These are phyloP conservation scores for Neoboletus brunneissimus DNA, from an alignment of 768 basidiomycete genomes.

Conservation along the genomic window DNA sequence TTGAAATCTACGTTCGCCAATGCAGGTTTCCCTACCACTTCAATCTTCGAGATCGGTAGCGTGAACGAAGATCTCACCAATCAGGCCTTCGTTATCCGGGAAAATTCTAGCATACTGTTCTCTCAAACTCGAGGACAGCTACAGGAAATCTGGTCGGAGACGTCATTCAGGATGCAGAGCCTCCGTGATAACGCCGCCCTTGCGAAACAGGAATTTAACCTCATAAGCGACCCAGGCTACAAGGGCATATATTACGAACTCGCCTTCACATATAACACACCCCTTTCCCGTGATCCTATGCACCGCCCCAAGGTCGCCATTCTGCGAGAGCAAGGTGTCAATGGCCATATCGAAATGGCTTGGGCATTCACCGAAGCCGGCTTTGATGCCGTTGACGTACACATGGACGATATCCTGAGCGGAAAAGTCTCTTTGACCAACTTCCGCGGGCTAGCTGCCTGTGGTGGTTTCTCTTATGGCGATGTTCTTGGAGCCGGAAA, in stretches of 20 bases:
- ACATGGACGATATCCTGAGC: conserved; percentile 94
- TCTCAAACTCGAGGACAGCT: conserved; percentile 62
- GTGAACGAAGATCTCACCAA: conserved; percentile 55
- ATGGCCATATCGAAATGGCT: conserved; percentile 98
- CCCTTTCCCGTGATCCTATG: conserved; percentile 39
- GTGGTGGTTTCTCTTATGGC: conserved; percentile 98
- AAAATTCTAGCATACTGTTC: conserved; percentile 53
- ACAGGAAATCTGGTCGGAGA: conserved; percentile 91
- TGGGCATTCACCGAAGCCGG: conserved; percentile 95
- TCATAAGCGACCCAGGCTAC: conserved; percentile 58
- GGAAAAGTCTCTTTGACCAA: conserved; percentile 56
- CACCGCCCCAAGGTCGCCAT: conserved; percentile 87
- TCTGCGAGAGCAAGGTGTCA: conserved; percentile 96
- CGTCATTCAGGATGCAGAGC: conserved; percentile 88
- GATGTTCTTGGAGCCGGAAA: conserved; percentile 97
- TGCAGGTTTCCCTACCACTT: conserved; percentile 71
- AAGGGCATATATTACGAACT: conserved; percentile 77
- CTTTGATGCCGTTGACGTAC: conserved; percentile 93
- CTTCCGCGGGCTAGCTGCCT: conserved; percentile 91
- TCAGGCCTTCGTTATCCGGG: conserved; percentile 62
- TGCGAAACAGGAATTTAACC: conserved; percentile 78
- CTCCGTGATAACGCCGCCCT: conserved; percentile 78
- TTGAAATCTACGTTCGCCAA: conserved; percentile 61
- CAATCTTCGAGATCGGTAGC: conserved; percentile 76
- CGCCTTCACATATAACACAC: conserved; percentile 43